Conservation (phyloP, 345 rosid genomes). For the Zanthoxylum bungeanum region DNA sequence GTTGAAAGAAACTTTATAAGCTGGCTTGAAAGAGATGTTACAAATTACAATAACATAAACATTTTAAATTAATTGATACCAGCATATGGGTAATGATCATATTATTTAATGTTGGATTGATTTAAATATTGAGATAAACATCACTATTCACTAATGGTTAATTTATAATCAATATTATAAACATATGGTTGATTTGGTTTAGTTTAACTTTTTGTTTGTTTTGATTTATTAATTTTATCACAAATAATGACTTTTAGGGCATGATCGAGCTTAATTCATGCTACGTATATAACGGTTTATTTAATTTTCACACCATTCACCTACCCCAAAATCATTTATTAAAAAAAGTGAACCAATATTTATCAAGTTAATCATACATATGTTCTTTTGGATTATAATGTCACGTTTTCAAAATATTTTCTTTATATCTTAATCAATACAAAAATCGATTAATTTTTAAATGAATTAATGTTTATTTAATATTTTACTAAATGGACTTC, state of each 20-base stretch:
- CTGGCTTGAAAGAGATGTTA: conserved; percentile 9
- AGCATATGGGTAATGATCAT: neutral
- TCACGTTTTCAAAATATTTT: too few relatives aligned
- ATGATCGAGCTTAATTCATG: neutral
- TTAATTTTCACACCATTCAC: too few relatives aligned
- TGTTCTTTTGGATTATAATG: too few relatives aligned
- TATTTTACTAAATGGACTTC: too few relatives aligned
- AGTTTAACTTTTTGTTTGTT: neutral
- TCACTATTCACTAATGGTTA: neutral
- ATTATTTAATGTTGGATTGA: neutral
- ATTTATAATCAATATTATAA: neutral
- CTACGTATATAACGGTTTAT: neutral
- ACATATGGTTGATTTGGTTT: neutral
- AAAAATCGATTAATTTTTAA: too few relatives aligned
- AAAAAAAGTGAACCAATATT: too few relatives aligned
- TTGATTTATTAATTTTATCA: neutral
- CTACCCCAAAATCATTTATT: too few relatives aligned
- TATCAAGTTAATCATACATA: too few relatives aligned
- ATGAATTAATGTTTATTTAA: too few relatives aligned
- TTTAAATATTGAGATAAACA: neutral
- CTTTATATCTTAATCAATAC: too few relatives aligned
- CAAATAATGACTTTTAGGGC: neutral
- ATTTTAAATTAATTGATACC: neutral
- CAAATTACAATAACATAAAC: neutral
- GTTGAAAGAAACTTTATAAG: neutral